A percentile compares a stretch with the other conserved stretches of the same genome.
phyloP scores from a whole-genome alignment of 192 early-diverging fungal species.

The Coemansia interrupta region DNA sequence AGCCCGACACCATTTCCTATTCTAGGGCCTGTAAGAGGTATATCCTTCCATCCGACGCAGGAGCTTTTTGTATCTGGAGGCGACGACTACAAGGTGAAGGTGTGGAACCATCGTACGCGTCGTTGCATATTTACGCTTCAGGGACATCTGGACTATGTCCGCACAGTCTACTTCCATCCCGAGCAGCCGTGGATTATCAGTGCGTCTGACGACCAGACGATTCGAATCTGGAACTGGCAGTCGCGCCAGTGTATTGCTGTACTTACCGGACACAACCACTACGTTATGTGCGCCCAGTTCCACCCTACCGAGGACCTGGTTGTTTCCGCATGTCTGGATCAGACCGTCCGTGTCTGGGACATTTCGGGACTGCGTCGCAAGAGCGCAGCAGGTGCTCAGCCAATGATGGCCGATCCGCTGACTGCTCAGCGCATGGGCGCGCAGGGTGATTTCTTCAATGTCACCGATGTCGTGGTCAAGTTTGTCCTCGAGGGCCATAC shows the following conservation, averaged over 20 bases:
- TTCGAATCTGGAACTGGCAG: constrained; percentile 99
- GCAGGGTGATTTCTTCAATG: constrained; percentile 94
- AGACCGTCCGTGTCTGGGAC: constrained; percentile 99
- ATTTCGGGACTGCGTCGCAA: constrained; percentile 77
- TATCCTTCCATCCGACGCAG: constrained; percentile 93
- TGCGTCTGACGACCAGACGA: constrained; percentile 97
- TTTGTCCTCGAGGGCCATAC: constrained; percentile 98
- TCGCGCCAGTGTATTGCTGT: constrained; percentile 95
- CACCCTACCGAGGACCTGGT: constrained; percentile 97
- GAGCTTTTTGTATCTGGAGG: constrained; percentile 97
- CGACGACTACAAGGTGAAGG: constrained; percentile 99
- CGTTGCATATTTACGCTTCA: constrained; percentile 95
- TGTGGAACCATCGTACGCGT: constrained; percentile 98
- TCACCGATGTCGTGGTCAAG: constrained; percentile 94
- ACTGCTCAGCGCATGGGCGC: constrained; percentile 51
- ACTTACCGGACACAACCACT: constrained; percentile 97
- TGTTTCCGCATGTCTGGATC: constrained; percentile 93
- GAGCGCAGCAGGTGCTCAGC: constrained; percentile 49
- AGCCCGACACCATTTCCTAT: neutral
- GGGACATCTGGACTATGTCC: constrained; percentile 97
- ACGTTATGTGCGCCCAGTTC: constrained; percentile 98
- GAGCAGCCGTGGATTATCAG: constrained; percentile 98
- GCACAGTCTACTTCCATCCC: constrained; percentile 94
- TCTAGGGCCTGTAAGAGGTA: constrained; percentile 91
- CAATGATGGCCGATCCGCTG: constrained; percentile 38